phyloP scores from a whole-genome alignment of 2,329 filamentous ascomycete genomes.

The Cercospora zeae-maydis region DNA sequence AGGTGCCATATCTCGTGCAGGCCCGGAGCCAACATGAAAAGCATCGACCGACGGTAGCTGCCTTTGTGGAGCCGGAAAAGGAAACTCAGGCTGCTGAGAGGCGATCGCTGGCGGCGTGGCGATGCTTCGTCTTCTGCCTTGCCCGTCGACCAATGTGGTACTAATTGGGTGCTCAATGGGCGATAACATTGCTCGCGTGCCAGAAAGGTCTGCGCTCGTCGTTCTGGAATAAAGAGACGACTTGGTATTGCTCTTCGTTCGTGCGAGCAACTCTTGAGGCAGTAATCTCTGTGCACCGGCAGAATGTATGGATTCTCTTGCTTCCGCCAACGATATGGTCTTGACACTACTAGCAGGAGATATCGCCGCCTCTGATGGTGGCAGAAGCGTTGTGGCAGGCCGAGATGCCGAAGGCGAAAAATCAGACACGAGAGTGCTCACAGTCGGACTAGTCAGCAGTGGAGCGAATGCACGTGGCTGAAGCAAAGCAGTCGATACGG shows the following conservation, averaged over 20 bases:
- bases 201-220: slow-evolving; percentile 18
- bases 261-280: slow-evolving; percentile 34
- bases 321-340: slow-evolving; percentile 31
- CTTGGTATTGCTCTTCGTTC: slow-evolving; percentile 16
- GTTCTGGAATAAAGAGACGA: slow-evolving; percentile 24
- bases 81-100: neutral
- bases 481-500: slow-evolving; percentile 12
- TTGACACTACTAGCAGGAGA: slow-evolving; percentile 17
- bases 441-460: slow-evolving; percentile 27
- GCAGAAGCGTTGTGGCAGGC: slow-evolving; percentile 16
- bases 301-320: slow-evolving; percentile 26
- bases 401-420: slow-evolving; percentile 6
- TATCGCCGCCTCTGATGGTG: neutral
- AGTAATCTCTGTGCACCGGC: slow-evolving; percentile 31
- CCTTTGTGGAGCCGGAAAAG: neutral
- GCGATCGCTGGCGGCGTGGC: slow-evolving; percentile 10
- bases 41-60: slow-evolving; percentile 11
- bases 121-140: slow-evolving; percentile 18
- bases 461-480: slow-evolving; percentile 31
- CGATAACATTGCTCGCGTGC: neutral
- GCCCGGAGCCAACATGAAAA: slow-evolving; percentile 21
- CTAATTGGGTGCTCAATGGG: neutral
- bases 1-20: slow-evolving; percentile 19
- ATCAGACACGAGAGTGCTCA: slow-evolving; percentile 16
- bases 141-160: slow-evolving; percentile 20